phyloP scores from a whole-genome alignment of 768 basidiomycete species.

The Calocybe cyanea region DNA sequence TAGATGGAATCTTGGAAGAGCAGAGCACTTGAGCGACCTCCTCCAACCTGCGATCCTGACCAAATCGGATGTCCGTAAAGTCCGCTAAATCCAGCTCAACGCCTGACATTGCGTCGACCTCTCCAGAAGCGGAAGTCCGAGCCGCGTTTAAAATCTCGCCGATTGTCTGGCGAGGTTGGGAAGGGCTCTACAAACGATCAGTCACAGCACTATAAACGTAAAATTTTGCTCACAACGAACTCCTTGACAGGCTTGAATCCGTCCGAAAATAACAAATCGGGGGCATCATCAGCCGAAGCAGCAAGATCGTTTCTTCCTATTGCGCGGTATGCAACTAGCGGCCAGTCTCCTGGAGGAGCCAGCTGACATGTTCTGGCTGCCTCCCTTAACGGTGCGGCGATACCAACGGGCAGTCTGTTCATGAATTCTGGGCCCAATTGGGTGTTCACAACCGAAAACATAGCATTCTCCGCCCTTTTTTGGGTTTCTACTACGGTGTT shows the following conservation, averaged over 20 bases:
- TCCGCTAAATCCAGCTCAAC: slow-evolving; percentile 71
- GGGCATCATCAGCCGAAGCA: slow-evolving; percentile 47
- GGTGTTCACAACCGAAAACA: slow-evolving; percentile 50
- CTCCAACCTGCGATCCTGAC: slow-evolving; percentile 83
- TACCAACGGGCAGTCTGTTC: slow-evolving; percentile 59
- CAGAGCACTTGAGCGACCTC: slow-evolving; percentile 91
- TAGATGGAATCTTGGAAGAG: slow-evolving; percentile 65
- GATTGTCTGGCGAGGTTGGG: slow-evolving; percentile 46
- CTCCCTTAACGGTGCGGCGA: slow-evolving; percentile 78
- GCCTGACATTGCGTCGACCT: slow-evolving; percentile 58
- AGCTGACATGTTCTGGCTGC: slow-evolving; percentile 82
- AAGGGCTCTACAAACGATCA: slow-evolving; percentile 40
- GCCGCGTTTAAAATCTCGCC: slow-evolving; percentile 48
- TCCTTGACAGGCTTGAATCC: slow-evolving; percentile 59
- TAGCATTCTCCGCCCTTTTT: slow-evolving; percentile 64
- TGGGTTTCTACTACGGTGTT: slow-evolving; percentile 44
- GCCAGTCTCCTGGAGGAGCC: slow-evolving; percentile 73
- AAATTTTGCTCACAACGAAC: slow-evolving; percentile 40
- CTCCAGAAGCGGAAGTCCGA: slow-evolving; percentile 46
- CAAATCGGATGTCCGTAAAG: slow-evolving; percentile 83
- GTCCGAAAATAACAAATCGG: slow-evolving; percentile 42
- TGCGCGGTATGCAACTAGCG: slow-evolving; percentile 59
- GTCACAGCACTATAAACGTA: slow-evolving; percentile 1
- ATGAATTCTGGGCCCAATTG: slow-evolving; percentile 45
- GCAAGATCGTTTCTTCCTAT: slow-evolving; percentile 77